Conservation (phyloP, 805 yeast genomes). For the Tetrapisispora nanseiensis region DNA sequence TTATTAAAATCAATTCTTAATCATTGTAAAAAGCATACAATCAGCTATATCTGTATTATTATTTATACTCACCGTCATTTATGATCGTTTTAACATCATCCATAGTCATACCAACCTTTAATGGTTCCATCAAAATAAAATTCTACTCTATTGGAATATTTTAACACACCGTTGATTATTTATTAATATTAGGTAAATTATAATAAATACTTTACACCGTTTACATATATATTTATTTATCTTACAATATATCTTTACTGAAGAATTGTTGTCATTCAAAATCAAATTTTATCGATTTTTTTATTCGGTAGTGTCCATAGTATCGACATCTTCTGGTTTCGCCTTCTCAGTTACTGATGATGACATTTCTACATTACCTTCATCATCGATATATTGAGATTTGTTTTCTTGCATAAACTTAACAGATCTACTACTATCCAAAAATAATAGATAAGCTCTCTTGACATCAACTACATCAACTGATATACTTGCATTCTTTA, state of each 20-base stretch:
- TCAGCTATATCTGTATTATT: no score
- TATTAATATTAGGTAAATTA: no score
- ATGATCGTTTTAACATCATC: no score
- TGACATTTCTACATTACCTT: conserved; percentile 59
- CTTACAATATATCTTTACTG: neutral
- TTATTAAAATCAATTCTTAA: neutral
- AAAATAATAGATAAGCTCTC: conserved; percentile 75
- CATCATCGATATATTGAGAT: conserved; percentile 64
- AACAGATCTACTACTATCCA: conserved; percentile 85
- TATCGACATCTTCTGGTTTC: conserved; percentile 13
- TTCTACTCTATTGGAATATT: no score
- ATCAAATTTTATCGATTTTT: neutral
- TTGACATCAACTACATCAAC: conserved; percentile 79
- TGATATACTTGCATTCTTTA: conserved; percentile 20
- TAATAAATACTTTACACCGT: neutral
- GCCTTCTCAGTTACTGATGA: conserved; percentile 6
- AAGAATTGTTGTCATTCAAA: neutral
- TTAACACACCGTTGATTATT: neutral
- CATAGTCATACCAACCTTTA: no score
- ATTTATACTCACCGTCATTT: no score
- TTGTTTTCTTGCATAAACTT: conserved; percentile 66
- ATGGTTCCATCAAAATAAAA: no score
- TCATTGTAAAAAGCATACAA: neutral
- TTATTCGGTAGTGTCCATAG: conserved; percentile 29
- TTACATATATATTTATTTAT: neutral